These are phyloP conservation scores for Verticillium dahliae DNA, from an alignment of 2,329 filamentous ascomycete genomes.

Conservation along the genomic window DNA sequence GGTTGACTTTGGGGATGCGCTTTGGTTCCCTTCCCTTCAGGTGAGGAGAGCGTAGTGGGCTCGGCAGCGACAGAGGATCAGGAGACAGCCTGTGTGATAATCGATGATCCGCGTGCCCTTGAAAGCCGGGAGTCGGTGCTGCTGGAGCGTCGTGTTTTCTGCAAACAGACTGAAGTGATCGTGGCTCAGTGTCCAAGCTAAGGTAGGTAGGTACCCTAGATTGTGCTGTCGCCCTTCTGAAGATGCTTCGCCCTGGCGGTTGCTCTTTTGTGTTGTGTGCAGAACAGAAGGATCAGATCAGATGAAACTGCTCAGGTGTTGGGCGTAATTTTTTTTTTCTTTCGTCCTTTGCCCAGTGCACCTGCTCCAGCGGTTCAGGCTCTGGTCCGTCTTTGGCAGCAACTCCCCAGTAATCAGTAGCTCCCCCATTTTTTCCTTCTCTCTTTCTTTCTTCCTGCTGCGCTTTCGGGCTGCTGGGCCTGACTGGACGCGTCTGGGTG, in stretches of 20 bases:
- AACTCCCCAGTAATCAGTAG: not conserved
- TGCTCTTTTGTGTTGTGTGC: not conserved
- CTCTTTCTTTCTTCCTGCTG: not conserved
- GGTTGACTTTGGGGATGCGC: not conserved
- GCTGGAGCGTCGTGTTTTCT: not conserved
- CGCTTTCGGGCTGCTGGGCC: not conserved
- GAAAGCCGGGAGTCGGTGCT: not conserved
- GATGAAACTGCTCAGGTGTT: not conserved
- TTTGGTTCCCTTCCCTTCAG: slow-evolving; percentile 5
- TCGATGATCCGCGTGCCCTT: not conserved
- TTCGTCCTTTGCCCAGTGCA: not conserved
- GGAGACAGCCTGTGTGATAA: no score
- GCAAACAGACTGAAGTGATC: not conserved
- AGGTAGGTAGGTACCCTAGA: no score
- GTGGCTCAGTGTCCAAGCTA: not conserved
- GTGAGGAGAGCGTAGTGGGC: not conserved
- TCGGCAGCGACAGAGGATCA: not conserved
- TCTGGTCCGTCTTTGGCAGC: not conserved
- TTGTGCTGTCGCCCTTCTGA: not conserved
- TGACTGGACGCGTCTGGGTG: not conserved
- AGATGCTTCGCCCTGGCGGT: not conserved
- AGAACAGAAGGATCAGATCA: not conserved
- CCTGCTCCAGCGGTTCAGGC: not conserved
- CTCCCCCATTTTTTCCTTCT: not conserved
- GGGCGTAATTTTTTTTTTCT: not conserved